phyloP scores from a whole-genome alignment of 352 stramenopile genomes.

The Thraustochytrium sp. region DNA sequence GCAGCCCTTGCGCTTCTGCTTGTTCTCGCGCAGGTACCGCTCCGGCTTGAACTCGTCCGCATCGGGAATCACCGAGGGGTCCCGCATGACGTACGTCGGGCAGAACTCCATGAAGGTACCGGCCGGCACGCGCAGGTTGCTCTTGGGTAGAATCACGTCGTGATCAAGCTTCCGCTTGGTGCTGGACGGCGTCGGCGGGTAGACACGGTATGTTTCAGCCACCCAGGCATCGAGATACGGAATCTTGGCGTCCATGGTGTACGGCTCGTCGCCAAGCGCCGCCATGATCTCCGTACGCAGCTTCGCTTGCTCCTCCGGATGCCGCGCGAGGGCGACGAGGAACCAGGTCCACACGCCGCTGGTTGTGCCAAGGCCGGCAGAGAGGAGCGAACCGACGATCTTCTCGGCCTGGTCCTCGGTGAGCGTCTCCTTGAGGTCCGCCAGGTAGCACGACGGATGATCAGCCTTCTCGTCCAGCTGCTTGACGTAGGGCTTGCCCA shows the following conservation, averaged over 20 bases:
- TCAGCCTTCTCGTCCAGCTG: background rate
- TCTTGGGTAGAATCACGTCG: background rate
- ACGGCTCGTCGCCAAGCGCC: background rate
- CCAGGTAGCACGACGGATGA: background rate
- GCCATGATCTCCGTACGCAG: background rate
- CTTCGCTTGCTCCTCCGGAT: background rate
- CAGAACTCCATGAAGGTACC: background rate
- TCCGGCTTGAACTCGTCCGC: conserved; percentile 2
- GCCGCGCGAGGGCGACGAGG: background rate
- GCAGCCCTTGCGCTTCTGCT: background rate
- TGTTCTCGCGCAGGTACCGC: background rate
- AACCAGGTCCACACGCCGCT: background rate
- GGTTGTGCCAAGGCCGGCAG: background rate
- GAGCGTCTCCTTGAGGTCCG: background rate
- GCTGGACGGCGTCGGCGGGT: background rate
- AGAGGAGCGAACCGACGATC: background rate
- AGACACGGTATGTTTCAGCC: background rate
- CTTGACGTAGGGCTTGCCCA: background rate
- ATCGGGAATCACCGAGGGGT: background rate
- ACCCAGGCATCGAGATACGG: background rate
- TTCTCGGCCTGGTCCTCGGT: background rate
- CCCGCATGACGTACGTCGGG: background rate
- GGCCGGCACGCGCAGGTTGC: background rate
- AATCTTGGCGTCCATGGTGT: conserved; percentile 16
- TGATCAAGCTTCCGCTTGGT: background rate